Evolutionary conservation across 768 basidiomycete genomes (phyloP).

Genomic region (Auriscalpium orientale): DNA sequence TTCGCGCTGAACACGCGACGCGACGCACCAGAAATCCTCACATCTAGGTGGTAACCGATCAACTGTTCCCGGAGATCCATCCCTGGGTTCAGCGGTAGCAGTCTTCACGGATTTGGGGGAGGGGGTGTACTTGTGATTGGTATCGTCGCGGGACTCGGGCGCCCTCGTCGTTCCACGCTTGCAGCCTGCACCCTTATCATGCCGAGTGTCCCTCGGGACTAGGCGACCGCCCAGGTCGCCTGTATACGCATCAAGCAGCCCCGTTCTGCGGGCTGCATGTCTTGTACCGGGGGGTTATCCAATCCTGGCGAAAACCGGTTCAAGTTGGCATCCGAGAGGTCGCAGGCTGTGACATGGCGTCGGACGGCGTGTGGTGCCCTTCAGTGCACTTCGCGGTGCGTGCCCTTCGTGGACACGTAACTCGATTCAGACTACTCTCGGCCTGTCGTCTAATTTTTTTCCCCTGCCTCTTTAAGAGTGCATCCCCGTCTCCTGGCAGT

Average conservation of each 20-base stretch:
- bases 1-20: slow-evolving; percentile 20
- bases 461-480: no score
- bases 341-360: no score
- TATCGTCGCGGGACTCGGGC: slow-evolving; percentile 24
- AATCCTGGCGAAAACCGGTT: no score
- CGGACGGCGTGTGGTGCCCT: slow-evolving; percentile 2
- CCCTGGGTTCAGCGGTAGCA: no score
- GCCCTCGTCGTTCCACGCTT: not conserved
- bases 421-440: slow-evolving; percentile 31
- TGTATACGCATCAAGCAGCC: no score
- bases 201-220: not conserved
- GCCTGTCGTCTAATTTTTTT: slow-evolving; percentile 17
- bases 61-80: not conserved
- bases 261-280: no score
- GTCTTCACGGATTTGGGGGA: no score
- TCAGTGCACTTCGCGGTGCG: slow-evolving; percentile 26
- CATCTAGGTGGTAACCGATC: no score
- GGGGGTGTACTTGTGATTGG: slow-evolving; percentile 14
- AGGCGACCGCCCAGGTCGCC: no score
- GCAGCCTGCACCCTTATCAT: slow-evolving; percentile 5
- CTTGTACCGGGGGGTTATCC: no score
- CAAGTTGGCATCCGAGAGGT: not conserved
- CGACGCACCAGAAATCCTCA: slow-evolving; percentile 24
- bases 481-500: no score
- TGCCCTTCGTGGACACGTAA: slow-evolving; percentile 11